A percentile compares a stretch with the other conserved stretches of the same genome.
phyloP scores from a whole-genome alignment of 768 basidiomycete genomes.

The Mycena polygramma region DNA sequence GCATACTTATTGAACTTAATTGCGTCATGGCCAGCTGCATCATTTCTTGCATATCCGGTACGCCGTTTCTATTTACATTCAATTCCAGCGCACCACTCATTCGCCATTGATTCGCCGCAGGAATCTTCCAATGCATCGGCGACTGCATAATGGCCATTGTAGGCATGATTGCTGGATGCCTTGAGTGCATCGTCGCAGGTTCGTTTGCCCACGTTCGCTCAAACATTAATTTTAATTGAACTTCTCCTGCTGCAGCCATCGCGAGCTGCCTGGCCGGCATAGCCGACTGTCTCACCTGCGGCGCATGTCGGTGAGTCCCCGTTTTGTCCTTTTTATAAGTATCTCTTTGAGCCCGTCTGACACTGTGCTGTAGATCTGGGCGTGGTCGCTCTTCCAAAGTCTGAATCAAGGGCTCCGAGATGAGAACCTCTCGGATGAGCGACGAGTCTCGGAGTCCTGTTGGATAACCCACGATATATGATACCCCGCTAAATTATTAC shows the following conservation, averaged over 20 bases:
- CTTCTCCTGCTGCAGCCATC: constrained; percentile 50
- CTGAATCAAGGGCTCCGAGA: too few relatives aligned
- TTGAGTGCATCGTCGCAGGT: constrained; percentile 64
- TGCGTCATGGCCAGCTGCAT: constrained; percentile 10
- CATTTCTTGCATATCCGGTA: constrained; percentile 34
- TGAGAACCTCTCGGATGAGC: too few relatives aligned
- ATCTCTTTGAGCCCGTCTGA: too few relatives aligned
- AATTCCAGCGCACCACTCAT: neutral
- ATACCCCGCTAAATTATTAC: too few relatives aligned
- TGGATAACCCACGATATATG: too few relatives aligned
- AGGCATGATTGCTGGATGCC: constrained; percentile 53
- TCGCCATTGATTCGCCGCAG: constrained; percentile 34
- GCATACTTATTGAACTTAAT: too few relatives aligned
- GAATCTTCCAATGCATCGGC: constrained; percentile 59
- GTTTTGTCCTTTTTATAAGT: neutral
- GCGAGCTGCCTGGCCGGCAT: constrained; percentile 55
- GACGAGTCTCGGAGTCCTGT: too few relatives aligned
- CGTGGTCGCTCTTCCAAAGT: neutral
- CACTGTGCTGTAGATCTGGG: too few relatives aligned
- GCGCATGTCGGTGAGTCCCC: constrained; percentile 52
- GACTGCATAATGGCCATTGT: constrained; percentile 56
- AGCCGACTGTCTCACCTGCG: constrained; percentile 59
- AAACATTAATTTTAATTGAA: neutral
- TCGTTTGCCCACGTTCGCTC: constrained; percentile 24
- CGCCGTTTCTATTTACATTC: neutral